Evolutionary conservation across 2,329 filamentous ascomycete species (phyloP).

Genomic region (Sclerotinia borealis): DNA sequence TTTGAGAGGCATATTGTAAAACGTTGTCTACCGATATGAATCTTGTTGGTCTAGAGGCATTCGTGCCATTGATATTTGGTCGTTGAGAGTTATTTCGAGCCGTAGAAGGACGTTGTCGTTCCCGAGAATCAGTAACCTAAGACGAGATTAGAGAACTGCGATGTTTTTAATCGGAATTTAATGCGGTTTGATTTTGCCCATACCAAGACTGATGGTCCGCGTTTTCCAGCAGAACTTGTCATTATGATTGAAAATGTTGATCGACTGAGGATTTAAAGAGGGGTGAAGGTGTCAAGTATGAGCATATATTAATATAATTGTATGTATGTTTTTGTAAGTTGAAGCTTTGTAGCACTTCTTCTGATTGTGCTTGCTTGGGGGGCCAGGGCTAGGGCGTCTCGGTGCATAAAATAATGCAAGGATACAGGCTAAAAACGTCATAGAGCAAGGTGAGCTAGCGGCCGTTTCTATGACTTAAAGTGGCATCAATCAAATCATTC

Average conservation of each 20-base stretch:
- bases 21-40: slow-evolving; percentile 92
- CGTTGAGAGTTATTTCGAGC: slow-evolving; percentile 33
- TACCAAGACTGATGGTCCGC: slow-evolving; percentile 57
- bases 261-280: not conserved
- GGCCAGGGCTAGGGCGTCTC: too few relatives aligned
- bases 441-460: not conserved
- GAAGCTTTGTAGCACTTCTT: not conserved
- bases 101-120: slow-evolving; percentile 43
- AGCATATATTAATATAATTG: not conserved
- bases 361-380: not conserved
- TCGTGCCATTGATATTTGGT: slow-evolving; percentile 27
- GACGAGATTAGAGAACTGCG: slow-evolving; percentile 14
- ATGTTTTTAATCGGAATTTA: not conserved
- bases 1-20: slow-evolving; percentile 87
- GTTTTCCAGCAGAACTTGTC: slow-evolving; percentile 36
- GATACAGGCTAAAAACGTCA: slow-evolving; percentile 1
- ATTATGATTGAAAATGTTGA: not conserved
- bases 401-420: slow-evolving; percentile 5
- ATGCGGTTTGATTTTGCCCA: slow-evolving; percentile 19
- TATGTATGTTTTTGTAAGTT: not conserved
- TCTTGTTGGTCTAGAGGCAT: slow-evolving; percentile 49
- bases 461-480: too few relatives aligned
- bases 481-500: too few relatives aligned
- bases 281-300: not conserved
- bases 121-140: slow-evolving; percentile 53